Percentiles rank a stretch among this genome's conserved stretches.
Evolutionary conservation across 2,329 filamentous ascomycete species (phyloP).

Genomic region (Xylaria sp.): DNA sequence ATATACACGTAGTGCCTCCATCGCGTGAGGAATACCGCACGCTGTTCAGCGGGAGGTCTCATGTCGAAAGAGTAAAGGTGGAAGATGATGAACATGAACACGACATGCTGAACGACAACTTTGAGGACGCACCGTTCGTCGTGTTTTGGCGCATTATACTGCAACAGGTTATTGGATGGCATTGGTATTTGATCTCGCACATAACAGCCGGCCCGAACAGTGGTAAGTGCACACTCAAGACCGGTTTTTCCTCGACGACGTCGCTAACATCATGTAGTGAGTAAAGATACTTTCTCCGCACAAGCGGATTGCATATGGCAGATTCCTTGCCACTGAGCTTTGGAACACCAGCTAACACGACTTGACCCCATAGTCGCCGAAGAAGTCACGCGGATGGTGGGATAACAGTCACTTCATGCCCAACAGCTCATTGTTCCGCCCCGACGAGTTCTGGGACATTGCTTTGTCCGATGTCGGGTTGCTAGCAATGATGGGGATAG

Average conservation of each 20-base stretch:
- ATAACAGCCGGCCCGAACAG: slow-evolving; percentile 59
- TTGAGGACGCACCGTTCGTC: slow-evolving; percentile 29
- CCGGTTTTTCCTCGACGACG: neutral
- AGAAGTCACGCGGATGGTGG: slow-evolving; percentile 55
- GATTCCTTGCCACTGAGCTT: slow-evolving; percentile 39
- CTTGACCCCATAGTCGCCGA: slow-evolving; percentile 52
- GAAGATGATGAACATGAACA: slow-evolving; percentile 9
- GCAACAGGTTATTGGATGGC: slow-evolving; percentile 31
- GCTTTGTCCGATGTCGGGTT: slow-evolving; percentile 70
- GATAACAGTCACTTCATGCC: slow-evolving; percentile 70
- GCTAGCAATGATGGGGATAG: slow-evolving; percentile 59
- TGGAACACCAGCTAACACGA: slow-evolving; percentile 53
- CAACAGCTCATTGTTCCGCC: slow-evolving; percentile 69
- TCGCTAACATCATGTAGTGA: slow-evolving; percentile 7
- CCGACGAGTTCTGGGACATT: slow-evolving; percentile 66
- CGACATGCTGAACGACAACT: slow-evolving; percentile 15
- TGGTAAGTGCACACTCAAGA: slow-evolving; percentile 65
- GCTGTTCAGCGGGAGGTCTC: slow-evolving; percentile 12
- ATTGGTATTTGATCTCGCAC: slow-evolving; percentile 31
- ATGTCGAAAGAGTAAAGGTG: neutral
- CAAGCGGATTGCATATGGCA: neutral
- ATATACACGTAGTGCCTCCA: slow-evolving; percentile 7
- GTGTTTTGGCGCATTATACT: slow-evolving; percentile 31
- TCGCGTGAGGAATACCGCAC: slow-evolving; percentile 29
- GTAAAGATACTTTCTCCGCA: neutral